These are phyloP conservation scores for Solanum chiquidenum DNA, from an alignment of 257 asterid genomes.

Conservation along the genomic window DNA sequence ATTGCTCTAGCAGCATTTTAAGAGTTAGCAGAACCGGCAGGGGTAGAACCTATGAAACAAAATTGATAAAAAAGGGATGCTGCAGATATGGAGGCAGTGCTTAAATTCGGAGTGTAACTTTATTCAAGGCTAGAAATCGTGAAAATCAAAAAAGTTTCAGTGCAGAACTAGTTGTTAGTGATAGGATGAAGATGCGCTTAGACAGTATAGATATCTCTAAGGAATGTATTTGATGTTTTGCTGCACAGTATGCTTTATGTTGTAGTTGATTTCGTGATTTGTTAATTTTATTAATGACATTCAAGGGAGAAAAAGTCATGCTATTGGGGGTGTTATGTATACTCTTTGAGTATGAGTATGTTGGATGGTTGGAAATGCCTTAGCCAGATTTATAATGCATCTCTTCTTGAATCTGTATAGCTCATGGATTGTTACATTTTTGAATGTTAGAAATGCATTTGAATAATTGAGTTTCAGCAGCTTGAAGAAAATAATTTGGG, in stretches of 20 bases:
- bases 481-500: too few species aligned
- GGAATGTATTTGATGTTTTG: neutral
- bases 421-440: neutral
- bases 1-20: conserved; percentile 28
- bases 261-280: neutral
- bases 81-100: neutral
- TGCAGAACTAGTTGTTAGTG: neutral
- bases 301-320: neutral
- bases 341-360: neutral
- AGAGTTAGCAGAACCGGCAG: conserved; percentile 20
- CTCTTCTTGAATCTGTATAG: neutral
- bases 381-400: neutral
- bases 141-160: neutral
- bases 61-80: neutral
- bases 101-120: neutral
- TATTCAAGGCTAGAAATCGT: neutral
- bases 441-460: neutral
- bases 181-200: neutral
- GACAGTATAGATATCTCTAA: neutral
- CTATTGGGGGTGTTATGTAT: neutral
- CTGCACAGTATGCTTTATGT: neutral
- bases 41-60: neutral
- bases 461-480: too few species aligned
- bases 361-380: neutral
- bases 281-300: neutral